Evolutionary conservation across 1,284 basidiomycete genomes (phyloP), one percentile per base, ranked within the genome.

Genomic region (Flammula alnicola): DNA sequence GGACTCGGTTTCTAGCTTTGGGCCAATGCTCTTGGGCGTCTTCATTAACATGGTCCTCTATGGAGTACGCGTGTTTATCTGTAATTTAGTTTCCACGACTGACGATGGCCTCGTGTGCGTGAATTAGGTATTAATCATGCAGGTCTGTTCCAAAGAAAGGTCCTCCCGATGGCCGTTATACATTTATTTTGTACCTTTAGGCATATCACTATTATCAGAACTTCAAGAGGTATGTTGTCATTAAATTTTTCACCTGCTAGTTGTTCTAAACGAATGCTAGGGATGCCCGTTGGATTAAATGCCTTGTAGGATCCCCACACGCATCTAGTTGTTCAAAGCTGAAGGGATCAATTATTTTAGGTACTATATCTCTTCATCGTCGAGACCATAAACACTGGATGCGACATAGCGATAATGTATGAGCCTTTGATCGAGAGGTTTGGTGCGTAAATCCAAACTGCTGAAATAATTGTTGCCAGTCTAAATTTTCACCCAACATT

Each of bases 21-120:
- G 73, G 22, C 75, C 74, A 12, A 72, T 77, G 66, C 65, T 78
- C 27, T 61, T 77, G 42, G 75, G 76, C 3, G 66, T 69, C 7
- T 73, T 70, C 55, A 47, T 77, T 20, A 77, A 77, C 49, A 72
- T 72, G 64, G 72, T 78, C 46, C 61, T 79, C n/a, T 78, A 74
- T 47, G 77, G 77, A 43, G 76, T 78, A 47, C 56, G 69, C n/a
- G n/a, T n/a, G n/a, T n/a, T n/a, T n/a, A n/a, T 54, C 19, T 11
- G 9, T 22, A 19, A 16, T n/a, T 19, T 5, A 40, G 25, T 35
- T 10, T 16, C 19, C 4, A 42, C 30, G 29, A 20, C 5, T 39
- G 33, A 26, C 33, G 22, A 22, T 32, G 12, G 23, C 10, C 23
- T 19, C 22, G 17, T 32, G 7, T 37, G 27, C 10, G 9, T 12